Evolutionary conservation across 2,329 filamentous ascomycete genomes (phyloP), one percentile per base, ranked within the genome.

Genomic region (Teratosphaeria viscida): DNA sequence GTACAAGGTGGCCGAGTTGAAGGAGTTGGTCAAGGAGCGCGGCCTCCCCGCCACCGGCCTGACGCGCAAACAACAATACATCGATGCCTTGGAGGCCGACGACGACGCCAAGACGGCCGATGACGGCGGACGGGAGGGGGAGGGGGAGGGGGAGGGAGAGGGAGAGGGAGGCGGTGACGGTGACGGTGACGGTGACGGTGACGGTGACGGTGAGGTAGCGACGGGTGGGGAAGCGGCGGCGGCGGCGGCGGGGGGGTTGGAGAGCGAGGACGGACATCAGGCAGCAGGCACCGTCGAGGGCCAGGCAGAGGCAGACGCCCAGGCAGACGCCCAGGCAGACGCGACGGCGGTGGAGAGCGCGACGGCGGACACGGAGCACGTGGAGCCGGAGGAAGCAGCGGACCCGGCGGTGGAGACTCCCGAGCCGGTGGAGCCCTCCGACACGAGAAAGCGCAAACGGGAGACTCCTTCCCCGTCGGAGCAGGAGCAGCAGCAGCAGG

Each of bases 41-140:
- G 71, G 72, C 54, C 78, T 80, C 59, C 69, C 77, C 1, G 71
- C 72, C 27, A 76, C 76, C 0, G 76, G 77, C 27, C 67, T 80
- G 34, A 76, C 76, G 56, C 70, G 77, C 55, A 80, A 80, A 66
- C 74, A 76, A 60, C 75, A 79, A 60, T 77, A 77, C 55, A 70
- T 80, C 37, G 77, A 79, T 60, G 77, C 74, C 63, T 69, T 80
- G 8, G 68, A 74, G 58, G 73, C 67, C 37, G 59, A 70, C 35
- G 73, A 70, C 35, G 73, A 74, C 62, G 62, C 58, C 4, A 58
- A 65, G 12, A 56, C 53, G 54, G 59, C 19, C 35, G 60, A 53
- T 1, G 54, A 39, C 3, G 62, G 54, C 29, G 56, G 59, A 43
- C 23, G 23, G 23, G 23, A 23, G 23, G 23, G 23, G 2, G 23